These are phyloP conservation scores for Pachyrhizus erosus DNA, from an alignment of 306 rosid genomes.

Conservation along the genomic window DNA sequence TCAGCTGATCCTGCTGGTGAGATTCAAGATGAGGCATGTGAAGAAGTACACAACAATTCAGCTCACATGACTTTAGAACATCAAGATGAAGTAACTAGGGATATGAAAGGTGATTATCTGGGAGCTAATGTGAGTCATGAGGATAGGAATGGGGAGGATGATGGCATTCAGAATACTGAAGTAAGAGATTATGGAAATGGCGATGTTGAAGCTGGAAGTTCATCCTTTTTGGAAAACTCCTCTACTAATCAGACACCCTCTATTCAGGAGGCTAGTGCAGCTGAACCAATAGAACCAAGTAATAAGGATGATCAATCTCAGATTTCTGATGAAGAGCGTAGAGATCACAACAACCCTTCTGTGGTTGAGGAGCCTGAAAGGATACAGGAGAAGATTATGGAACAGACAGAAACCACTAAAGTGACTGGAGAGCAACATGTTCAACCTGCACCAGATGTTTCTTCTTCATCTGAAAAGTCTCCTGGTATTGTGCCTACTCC, in stretches of 20 bases:
- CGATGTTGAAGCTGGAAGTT: conserved; percentile 2
- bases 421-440: conserved; percentile 9
- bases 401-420: conserved; percentile 2
- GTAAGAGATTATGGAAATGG: conserved; percentile 40
- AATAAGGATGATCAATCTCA: conserved; percentile 37
- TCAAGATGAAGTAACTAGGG: conserved; percentile 39
- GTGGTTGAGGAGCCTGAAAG: conserved; percentile 51
- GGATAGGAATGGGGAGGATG: conserved; percentile 37
- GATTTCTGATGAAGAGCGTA: conserved; percentile 48
- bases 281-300: conserved; percentile 42
- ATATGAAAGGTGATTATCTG: conserved; percentile 32
- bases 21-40: conserved; percentile 43
- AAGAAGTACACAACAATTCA: conserved; percentile 38
- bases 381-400: conserved; percentile 40
- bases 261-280: conserved; percentile 38
- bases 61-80: conserved; percentile 34
- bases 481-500: conserved; percentile 50
- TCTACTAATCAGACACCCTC: conserved; percentile 40
- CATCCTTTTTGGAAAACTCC: conserved; percentile 19
- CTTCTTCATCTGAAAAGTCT: conserved; percentile 31
- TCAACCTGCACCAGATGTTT: conserved; percentile 11
- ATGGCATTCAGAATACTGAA: conserved; percentile 32
- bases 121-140: conserved; percentile 33
- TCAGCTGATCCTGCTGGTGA: conserved; percentile 40
- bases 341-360: conserved; percentile 38